phyloP scores from a whole-genome alignment of 306 rosid genomes.

The Urtica urens region DNA sequence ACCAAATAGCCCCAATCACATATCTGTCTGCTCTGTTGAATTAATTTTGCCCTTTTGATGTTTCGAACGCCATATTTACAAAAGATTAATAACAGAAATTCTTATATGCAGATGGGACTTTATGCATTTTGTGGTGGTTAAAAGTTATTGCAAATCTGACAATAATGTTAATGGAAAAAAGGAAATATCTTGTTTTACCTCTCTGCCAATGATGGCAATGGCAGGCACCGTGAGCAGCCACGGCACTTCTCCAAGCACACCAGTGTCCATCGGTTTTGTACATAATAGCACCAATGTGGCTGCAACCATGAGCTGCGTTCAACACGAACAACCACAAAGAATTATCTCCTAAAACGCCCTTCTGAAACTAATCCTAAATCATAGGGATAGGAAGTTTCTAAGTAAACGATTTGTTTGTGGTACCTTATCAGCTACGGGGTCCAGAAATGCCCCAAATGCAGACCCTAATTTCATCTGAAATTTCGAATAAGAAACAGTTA shows the following conservation, averaged over 20 bases:
- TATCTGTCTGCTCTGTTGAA: too few species aligned
- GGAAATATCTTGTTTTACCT: too few species aligned
- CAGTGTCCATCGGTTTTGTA: constrained; percentile 59
- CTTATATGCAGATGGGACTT: too few species aligned
- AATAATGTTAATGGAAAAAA: too few species aligned
- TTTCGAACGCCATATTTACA: too few species aligned
- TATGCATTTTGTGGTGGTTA: too few species aligned
- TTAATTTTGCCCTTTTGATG: too few species aligned
- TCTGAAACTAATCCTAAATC: constrained; percentile 1
- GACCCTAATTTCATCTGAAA: constrained; percentile 85
- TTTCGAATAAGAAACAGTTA: too few species aligned
- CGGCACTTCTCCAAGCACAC: constrained; percentile 45
- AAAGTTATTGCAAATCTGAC: too few species aligned
- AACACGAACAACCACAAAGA: constrained; percentile 11
- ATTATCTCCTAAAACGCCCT: constrained; percentile 1
- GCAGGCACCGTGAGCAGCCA: constrained; percentile 83
- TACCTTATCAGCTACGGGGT: constrained; percentile 99
- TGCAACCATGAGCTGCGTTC: constrained; percentile 95
- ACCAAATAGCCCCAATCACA: too few species aligned
- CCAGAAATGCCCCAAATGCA: constrained; percentile 94
- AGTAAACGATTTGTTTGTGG: constrained; percentile 4
- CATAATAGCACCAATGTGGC: constrained; percentile 80
- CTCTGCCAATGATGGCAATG: constrained; percentile 85
- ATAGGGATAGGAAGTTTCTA: too few species aligned
- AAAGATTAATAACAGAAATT: too few species aligned